phyloP scores from a whole-genome alignment of 2,329 filamentous ascomycete genomes.

The Trichoderma polysporum region DNA sequence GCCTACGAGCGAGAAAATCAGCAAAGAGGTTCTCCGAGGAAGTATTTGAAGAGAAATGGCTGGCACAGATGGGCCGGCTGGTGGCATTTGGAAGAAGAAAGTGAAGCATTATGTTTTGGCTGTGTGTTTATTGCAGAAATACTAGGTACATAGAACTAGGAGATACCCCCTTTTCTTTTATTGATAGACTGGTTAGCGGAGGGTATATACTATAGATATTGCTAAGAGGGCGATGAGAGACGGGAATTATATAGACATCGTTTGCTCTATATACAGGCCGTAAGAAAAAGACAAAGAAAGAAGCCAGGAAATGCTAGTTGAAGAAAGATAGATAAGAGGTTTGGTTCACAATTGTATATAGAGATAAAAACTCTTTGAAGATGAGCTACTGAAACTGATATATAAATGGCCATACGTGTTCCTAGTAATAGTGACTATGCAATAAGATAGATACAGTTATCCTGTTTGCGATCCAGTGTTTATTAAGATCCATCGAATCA shows the following conservation, averaged over 20 bases:
- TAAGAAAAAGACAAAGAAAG: background rate
- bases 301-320: background rate
- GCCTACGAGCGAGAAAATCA: slow-evolving; percentile 72
- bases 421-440: too few relatives aligned
- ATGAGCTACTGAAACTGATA: background rate
- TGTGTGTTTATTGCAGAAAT: slow-evolving; percentile 9
- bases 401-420: background rate
- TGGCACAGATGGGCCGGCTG: slow-evolving; percentile 69
- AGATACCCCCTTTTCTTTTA: slow-evolving; percentile 37
- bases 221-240: background rate
- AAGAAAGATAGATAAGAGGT: background rate
- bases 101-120: background rate
- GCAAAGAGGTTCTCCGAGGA: slow-evolving; percentile 84
- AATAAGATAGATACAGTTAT: too few relatives aligned
- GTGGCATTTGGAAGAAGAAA: slow-evolving; percentile 46
- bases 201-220: background rate
- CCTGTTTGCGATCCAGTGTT: too few relatives aligned
- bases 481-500: too few relatives aligned
- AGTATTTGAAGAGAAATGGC: slow-evolving; percentile 79
- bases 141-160: slow-evolving; percentile 33
- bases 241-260: background rate
- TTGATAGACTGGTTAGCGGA: slow-evolving; percentile 11
- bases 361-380: background rate
- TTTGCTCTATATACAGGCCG: background rate
- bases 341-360: background rate